phyloP scores from a whole-genome alignment of 495 filamentous ascomycete species.

The Podospora didyma region DNA sequence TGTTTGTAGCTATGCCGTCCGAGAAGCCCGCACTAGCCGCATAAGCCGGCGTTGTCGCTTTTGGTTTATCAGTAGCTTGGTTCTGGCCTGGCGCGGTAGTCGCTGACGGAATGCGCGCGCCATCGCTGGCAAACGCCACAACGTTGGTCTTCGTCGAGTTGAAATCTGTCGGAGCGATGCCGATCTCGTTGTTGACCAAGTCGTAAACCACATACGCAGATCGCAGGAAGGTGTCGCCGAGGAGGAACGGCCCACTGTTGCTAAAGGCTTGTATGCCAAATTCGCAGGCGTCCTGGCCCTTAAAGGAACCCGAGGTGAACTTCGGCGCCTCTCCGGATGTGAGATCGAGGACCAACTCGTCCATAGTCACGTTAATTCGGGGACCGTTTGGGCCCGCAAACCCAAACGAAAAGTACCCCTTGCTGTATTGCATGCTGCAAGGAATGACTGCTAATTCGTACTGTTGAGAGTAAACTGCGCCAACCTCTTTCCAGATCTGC shows the following conservation, averaged over 20 bases:
- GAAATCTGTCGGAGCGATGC: conserved; percentile 80
- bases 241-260: conserved; percentile 54
- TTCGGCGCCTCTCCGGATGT: conserved; percentile 46
- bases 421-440: conserved; percentile 60
- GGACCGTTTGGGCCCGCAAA: conserved; percentile 59
- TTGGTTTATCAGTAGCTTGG: conserved; percentile 25
- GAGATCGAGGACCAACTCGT: conserved; percentile 70
- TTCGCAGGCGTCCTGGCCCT: conserved; percentile 59
- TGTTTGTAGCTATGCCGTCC: conserved; percentile 18
- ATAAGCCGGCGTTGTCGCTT: conserved; percentile 31
- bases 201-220: conserved; percentile 96
- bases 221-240: conserved; percentile 95
- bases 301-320: conserved; percentile 35
- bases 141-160: conserved; percentile 61
- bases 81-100: conserved; percentile 41
- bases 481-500: conserved; percentile 65
- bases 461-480: conserved; percentile 49
- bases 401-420: conserved; percentile 66
- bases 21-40: conserved; percentile 37
- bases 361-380: conserved; percentile 67
- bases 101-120: conserved; percentile 49
- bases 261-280: conserved; percentile 75
- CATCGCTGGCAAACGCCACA: conserved; percentile 45
- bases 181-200: conserved; percentile 82
- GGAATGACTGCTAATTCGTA: conserved; percentile 60